phyloP scores from a whole-genome alignment of 2,329 filamentous ascomycete species.

The Talaromyces sp. region DNA sequence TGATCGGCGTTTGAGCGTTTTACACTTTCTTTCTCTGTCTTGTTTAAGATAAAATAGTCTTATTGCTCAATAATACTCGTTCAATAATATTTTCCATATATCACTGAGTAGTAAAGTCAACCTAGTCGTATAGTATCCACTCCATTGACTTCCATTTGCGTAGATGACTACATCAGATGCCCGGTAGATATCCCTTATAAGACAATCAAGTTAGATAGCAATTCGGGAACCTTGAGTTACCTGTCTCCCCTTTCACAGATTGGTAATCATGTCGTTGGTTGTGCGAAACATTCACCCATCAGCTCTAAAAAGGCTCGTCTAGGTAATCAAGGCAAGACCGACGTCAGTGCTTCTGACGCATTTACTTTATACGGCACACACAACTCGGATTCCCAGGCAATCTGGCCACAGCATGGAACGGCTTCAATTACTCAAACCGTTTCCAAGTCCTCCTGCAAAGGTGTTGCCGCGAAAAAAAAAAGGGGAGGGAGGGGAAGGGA shows the following conservation, averaged over 20 bases:
- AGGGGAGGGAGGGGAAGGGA: not conserved
- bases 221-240: too few relatives aligned
- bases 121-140: not conserved
- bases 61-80: constrained; percentile 12
- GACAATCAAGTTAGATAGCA: too few relatives aligned
- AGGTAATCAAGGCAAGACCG: not conserved
- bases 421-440: not conserved
- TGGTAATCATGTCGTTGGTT: too few relatives aligned
- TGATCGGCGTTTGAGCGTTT: constrained; percentile 19
- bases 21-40: constrained; percentile 1
- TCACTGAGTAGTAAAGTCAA: not conserved
- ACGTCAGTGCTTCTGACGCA: not conserved
- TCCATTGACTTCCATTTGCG: too few relatives aligned
- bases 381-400: not conserved
- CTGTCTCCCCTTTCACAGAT: too few relatives aligned
- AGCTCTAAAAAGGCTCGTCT: too few relatives aligned
- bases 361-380: not conserved
- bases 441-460: not conserved
- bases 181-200: too few relatives aligned
- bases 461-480: not conserved
- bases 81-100: not conserved
- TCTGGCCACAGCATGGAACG: not conserved
- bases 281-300: too few relatives aligned
- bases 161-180: too few relatives aligned
- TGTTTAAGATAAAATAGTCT: constrained; percentile 4